Percentiles rank a stretch among this genome's conserved stretches.
Conservation (phyloP, 805 yeast genomes). For the Torulaspora maleeae region DNA sequence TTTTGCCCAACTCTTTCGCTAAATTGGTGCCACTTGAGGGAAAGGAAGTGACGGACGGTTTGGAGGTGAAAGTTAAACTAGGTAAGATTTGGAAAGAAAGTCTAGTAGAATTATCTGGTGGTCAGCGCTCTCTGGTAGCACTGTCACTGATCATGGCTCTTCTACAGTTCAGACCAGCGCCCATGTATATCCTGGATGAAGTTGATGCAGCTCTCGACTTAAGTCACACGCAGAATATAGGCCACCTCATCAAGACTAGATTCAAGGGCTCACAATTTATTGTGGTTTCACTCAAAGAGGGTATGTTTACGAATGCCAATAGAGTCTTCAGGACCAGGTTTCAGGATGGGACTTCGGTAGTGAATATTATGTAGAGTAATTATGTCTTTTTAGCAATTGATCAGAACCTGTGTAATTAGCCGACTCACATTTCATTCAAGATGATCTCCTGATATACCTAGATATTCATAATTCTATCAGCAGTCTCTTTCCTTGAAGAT, state of each 20-base stretch:
- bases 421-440: no score
- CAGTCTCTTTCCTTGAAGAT: no score
- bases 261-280: slow-evolving; percentile 95
- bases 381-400: no score
- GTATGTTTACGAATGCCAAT: slow-evolving; percentile 97
- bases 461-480: no score
- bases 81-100: slow-evolving; percentile 96
- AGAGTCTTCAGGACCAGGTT: slow-evolving; percentile 88
- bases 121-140: slow-evolving; percentile 93
- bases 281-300: slow-evolving; percentile 94
- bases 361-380: slow-evolving; percentile 52
- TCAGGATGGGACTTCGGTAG: slow-evolving; percentile 95
- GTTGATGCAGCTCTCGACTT: slow-evolving; percentile 98
- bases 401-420: no score
- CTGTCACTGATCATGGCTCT: slow-evolving; percentile 87
- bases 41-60: slow-evolving; percentile 82
- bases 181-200: slow-evolving; percentile 95
- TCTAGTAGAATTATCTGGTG: slow-evolving; percentile 91
- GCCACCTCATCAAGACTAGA: slow-evolving; percentile 89
- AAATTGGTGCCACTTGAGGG: slow-evolving; percentile 77
- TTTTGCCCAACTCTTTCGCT: slow-evolving; percentile 86
- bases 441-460: no score
- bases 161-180: slow-evolving; percentile 94
- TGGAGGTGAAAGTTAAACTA: slow-evolving; percentile 82
- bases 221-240: slow-evolving; percentile 96